A percentile compares a stretch with the other conserved stretches of the same genome.
Evolutionary conservation across 2,329 filamentous ascomycete species (phyloP).

Genomic region (Coleophoma eucalyptorum): DNA sequence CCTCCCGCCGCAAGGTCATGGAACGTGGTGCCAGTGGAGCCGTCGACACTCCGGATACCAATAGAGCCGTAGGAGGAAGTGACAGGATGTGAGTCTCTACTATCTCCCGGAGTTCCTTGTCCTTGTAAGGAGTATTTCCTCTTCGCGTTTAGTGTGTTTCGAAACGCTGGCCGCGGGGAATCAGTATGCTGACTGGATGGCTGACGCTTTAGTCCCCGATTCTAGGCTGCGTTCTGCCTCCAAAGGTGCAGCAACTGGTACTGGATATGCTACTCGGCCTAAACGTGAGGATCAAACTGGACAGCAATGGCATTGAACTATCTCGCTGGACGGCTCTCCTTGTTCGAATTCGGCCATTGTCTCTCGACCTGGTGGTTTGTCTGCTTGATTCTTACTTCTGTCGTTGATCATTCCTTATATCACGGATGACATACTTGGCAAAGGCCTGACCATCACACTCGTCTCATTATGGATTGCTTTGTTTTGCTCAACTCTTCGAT

Average conservation of each 20-base stretch:
- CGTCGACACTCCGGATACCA: conserved; percentile 66
- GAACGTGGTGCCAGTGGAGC: conserved; percentile 55
- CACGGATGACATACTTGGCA: conserved; percentile 15
- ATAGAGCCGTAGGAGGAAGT: conserved; percentile 73
- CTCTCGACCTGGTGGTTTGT: conserved; percentile 21
- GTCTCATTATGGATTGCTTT: conserved; percentile 27
- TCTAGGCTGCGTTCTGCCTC: conserved; percentile 83
- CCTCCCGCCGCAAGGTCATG: conserved; percentile 79
- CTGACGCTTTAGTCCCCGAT: conserved; percentile 80
- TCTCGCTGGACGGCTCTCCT: conserved; percentile 21
- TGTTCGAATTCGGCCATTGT: conserved; percentile 21
- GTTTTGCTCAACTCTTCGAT: conserved; percentile 24
- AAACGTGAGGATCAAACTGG: conserved; percentile 44
- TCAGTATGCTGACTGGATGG: conserved; percentile 69
- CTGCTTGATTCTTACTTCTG: conserved; percentile 20
- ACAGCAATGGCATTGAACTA: conserved; percentile 28
- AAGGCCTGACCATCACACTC: conserved; percentile 22
- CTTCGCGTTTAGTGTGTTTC: conserved; percentile 79
- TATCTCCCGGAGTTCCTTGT: conserved; percentile 56
- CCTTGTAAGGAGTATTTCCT: conserved; percentile 84
- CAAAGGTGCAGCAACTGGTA: conserved; percentile 56
- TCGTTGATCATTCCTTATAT: conserved; percentile 20
- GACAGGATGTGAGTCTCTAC: conserved; percentile 91
- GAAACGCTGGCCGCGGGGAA: conserved; percentile 71
- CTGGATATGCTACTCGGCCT: conserved; percentile 42